These are phyloP conservation scores for Sechiopsis laciniata DNA, from an alignment of 306 rosid species.

Conservation along the genomic window DNA sequence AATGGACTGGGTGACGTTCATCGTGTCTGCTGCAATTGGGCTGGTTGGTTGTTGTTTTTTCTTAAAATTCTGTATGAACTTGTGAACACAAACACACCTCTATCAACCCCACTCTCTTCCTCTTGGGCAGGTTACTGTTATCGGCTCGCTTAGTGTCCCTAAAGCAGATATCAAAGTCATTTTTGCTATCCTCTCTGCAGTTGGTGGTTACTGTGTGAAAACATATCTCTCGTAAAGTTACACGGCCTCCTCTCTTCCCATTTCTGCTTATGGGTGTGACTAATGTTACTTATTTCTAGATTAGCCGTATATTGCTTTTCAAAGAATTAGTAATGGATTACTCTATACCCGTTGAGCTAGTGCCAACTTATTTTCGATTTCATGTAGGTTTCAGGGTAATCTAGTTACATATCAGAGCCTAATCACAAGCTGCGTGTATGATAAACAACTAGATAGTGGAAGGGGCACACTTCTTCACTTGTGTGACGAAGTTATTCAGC, in stretches of 20 bases:
- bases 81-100: neutral
- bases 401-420: slow-evolving; percentile 77
- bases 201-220: slow-evolving; percentile 72
- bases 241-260: slow-evolving; percentile 20
- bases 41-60: slow-evolving; percentile 53
- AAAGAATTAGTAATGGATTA: slow-evolving; percentile 19
- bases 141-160: slow-evolving; percentile 72
- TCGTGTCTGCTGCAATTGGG: slow-evolving; percentile 76
- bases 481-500: slow-evolving; percentile 96
- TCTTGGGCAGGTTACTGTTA: slow-evolving; percentile 60
- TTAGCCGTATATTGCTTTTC: slow-evolving; percentile 3
- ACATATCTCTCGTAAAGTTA: slow-evolving; percentile 73
- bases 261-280: slow-evolving; percentile 13
- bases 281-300: slow-evolving; percentile 10
- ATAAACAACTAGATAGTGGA: slow-evolving; percentile 92
- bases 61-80: slow-evolving; percentile 1
- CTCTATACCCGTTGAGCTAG: neutral
- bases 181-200: slow-evolving; percentile 71
- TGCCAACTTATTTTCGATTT: neutral
- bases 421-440: slow-evolving; percentile 84
- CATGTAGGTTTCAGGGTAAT: slow-evolving; percentile 71
- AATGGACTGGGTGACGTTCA: slow-evolving; percentile 92
- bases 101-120: slow-evolving; percentile 1
- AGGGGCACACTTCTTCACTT: slow-evolving; percentile 95
- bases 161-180: slow-evolving; percentile 75